Evolutionary conservation across 1,139 yeast genomes (phyloP).

Genomic region (Pichia terricola): DNA sequence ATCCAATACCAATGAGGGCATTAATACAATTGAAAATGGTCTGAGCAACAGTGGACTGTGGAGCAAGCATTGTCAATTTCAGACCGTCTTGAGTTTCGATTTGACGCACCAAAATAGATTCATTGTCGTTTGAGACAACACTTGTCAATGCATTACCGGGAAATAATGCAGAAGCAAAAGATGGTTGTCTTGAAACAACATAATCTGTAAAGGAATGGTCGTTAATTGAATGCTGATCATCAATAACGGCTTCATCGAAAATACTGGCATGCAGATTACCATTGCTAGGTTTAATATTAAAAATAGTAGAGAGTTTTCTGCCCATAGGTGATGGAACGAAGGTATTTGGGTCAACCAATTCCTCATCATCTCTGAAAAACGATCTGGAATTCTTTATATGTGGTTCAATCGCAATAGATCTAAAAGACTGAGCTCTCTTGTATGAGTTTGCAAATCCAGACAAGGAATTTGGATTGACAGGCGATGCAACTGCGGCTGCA

Average conservation of each 20-base stretch:
- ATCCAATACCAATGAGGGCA: conserved; percentile 78
- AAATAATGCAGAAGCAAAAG: conserved; percentile 11
- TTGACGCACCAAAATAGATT: conserved; percentile 31
- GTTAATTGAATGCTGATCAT: conserved; percentile 23
- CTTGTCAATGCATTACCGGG: conserved; percentile 13
- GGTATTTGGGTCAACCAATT: conserved; percentile 62
- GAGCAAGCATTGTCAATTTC: conserved; percentile 67
- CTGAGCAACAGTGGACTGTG: conserved; percentile 84
- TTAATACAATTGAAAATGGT: conserved; percentile 84
- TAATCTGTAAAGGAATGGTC: conserved; percentile 23
- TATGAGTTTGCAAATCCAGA: conserved; percentile 73
- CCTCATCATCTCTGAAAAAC: conserved; percentile 45
- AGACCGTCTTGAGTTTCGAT: conserved; percentile 69
- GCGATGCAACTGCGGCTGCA: conserved; percentile 30
- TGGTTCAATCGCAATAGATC: conserved; percentile 45
- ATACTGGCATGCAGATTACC: conserved; percentile 8
- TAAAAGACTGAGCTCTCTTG: conserved; percentile 66
- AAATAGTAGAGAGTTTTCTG: conserved; percentile 50
- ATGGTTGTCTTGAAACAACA: conserved; percentile 14
- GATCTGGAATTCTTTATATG: conserved; percentile 36
- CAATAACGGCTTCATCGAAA: conserved; percentile 29
- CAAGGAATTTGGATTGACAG: conserved; percentile 40
- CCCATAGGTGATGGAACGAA: conserved; percentile 60
- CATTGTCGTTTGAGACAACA: conserved; percentile 18
- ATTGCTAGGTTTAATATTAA: conserved; percentile 19